Conservation (phyloP, 768 basidiomycete genomes). For the Naganishia vaughanmartiniae region DNA sequence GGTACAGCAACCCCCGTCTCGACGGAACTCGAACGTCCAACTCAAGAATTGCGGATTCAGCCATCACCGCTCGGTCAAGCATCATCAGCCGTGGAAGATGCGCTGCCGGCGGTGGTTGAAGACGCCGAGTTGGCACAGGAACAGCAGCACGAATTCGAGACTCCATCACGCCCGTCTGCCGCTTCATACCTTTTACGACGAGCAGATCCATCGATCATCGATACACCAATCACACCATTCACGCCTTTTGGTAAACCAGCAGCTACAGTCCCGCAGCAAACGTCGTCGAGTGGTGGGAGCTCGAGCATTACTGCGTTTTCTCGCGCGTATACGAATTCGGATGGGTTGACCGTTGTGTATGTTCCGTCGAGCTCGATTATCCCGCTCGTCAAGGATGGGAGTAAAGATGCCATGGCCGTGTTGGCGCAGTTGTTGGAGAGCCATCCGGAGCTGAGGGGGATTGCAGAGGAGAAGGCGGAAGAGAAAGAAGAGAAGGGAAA, state of each 20-base stretch:
- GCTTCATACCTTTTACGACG: background rate
- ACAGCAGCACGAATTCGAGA: conserved; percentile 18
- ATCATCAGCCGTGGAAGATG: background rate
- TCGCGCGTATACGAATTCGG: conserved; percentile 27
- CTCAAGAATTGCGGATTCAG: conserved; percentile 23
- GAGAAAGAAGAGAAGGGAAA: background rate
- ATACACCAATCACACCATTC: conserved; percentile 4
- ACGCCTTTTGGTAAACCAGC: conserved; percentile 1
- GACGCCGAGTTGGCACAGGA: background rate
- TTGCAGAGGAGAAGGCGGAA: background rate
- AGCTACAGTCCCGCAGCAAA: background rate
- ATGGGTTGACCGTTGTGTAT: conserved; percentile 26
- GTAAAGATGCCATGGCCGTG: conserved; percentile 24
- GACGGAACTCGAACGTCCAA: conserved; percentile 30
- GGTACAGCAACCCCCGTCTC: conserved; percentile 22
- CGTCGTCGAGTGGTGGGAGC: background rate
- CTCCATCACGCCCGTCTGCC: conserved; percentile 11
- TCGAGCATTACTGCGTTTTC: conserved; percentile 3
- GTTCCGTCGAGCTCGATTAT: conserved; percentile 14
- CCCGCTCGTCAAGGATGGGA: conserved; percentile 10
- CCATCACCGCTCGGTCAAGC: background rate
- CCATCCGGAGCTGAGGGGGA: conserved; percentile 26
- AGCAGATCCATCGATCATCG: background rate
- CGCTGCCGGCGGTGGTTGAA: background rate
- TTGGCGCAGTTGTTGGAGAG: conserved; percentile 16